These are phyloP conservation scores for Cladosporium sp. DNA, from an alignment of 2,329 filamentous ascomycete genomes.

Conservation along the genomic window DNA sequence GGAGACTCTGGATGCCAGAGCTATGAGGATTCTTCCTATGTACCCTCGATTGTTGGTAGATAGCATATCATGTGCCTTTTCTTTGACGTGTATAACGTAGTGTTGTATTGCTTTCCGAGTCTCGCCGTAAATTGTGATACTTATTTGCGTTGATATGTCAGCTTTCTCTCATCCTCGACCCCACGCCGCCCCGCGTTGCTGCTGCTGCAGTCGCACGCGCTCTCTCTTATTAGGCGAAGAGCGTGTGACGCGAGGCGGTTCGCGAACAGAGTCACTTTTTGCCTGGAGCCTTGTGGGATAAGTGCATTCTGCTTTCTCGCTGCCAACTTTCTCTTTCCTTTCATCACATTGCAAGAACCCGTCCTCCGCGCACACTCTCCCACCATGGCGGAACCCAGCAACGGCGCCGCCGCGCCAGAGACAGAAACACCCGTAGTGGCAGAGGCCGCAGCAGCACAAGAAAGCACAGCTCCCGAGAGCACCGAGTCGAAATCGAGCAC, in stretches of 20 bases:
- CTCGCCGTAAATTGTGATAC: not conserved
- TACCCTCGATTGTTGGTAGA: not conserved
- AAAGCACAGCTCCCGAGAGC: not conserved
- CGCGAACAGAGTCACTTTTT: not conserved
- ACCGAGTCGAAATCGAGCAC: slow-evolving; percentile 22
- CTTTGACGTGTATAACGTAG: too few relatives aligned
- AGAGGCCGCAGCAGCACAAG: not conserved
- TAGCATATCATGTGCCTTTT: not conserved
- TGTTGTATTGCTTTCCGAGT: not conserved
- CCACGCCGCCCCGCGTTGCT: not conserved
- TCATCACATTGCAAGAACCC: not conserved
- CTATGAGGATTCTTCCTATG: not conserved
- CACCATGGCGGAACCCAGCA: slow-evolving; percentile 14
- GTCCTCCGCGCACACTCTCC: not conserved
- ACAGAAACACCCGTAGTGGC: not conserved
- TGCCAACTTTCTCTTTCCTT: not conserved
- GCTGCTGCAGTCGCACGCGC: not conserved
- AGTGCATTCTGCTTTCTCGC: not conserved
- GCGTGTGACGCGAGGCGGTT: not conserved
- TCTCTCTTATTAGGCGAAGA: not conserved
- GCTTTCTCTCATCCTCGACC: not conserved
- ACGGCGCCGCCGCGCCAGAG: slow-evolving; percentile 11
- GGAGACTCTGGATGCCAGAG: not conserved
- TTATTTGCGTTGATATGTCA: not conserved
- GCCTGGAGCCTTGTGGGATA: slow-evolving; percentile 2